A percentile compares a stretch with the other conserved stretches of the same genome.
Conservation (phyloP, 139 green algal species). For the Chlamydomonas schloesseri region DNA sequence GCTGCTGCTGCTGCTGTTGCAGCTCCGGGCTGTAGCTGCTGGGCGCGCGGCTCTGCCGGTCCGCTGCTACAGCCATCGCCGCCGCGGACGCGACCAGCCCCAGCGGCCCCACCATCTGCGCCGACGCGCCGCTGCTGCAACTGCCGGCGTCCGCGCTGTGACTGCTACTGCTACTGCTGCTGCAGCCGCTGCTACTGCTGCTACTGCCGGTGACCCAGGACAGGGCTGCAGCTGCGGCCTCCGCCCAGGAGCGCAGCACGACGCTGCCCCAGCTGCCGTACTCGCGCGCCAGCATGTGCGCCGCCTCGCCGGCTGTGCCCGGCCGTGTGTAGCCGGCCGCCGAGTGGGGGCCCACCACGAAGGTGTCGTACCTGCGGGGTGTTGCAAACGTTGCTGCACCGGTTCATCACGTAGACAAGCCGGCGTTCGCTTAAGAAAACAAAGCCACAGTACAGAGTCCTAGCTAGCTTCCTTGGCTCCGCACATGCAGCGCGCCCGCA, state of each 20-base stretch:
- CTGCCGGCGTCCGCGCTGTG: not conserved
- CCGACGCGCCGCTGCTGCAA: not conserved
- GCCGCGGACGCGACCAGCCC: not conserved
- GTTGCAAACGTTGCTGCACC: no score
- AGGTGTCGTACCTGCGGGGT: not conserved
- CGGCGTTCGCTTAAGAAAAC: no score
- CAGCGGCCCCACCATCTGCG: not conserved
- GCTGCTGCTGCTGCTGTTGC: no score
- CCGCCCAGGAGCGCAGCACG: not conserved
- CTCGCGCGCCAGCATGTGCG: slow-evolving; percentile 5
- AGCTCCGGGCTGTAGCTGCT: not conserved
- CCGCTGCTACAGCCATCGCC: not conserved
- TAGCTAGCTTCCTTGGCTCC: no score
- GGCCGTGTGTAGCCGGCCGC: not conserved
- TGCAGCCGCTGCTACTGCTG: not conserved
- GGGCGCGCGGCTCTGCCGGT: not conserved
- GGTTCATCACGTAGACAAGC: no score
- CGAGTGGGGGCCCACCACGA: not conserved
- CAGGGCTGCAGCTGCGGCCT: not conserved
- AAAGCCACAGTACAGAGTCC: no score
- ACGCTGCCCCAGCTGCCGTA: not conserved
- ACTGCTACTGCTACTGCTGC: not conserved
- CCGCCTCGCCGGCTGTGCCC: not conserved
- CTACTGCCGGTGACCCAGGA: no score
- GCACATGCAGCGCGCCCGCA: no score